Evolutionary conservation across 2,329 filamentous ascomycete species (phyloP).

Genomic region (Didymella exigua): DNA sequence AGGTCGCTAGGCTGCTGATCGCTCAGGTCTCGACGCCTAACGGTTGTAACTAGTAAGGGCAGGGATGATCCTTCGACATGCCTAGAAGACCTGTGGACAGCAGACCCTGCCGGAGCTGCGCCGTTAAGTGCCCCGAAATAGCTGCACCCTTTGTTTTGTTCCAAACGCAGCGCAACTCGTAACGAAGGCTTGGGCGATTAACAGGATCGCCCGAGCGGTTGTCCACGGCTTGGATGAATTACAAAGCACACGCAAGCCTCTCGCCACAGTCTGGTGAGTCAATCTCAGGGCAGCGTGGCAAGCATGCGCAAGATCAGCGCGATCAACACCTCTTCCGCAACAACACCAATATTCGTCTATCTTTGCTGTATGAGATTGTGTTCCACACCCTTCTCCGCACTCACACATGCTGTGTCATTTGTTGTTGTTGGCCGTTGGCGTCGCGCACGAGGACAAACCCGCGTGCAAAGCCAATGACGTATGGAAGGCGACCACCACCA

Average conservation of each 20-base stretch:
- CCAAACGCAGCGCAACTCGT: constrained; percentile 9
- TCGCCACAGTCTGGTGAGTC: constrained; percentile 27
- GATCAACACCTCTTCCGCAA: constrained; percentile 21
- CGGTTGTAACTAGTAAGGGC: constrained; percentile 25
- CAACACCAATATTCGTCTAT: constrained; percentile 10
- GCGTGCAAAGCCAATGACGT: constrained; percentile 34
- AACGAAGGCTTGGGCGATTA: constrained; percentile 6
- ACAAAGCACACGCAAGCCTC: constrained; percentile 32
- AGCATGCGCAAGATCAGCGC: constrained; percentile 18
- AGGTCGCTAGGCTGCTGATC: constrained; percentile 31
- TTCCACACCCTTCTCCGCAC: constrained; percentile 14
- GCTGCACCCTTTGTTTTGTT: constrained; percentile 8
- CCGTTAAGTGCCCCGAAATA: constrained; percentile 17
- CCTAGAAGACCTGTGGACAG: constrained; percentile 23
- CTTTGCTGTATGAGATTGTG: constrained; percentile 3
- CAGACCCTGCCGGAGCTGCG: constrained; percentile 18
- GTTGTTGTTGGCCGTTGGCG: constrained; percentile 6
- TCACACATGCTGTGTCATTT: background rate
- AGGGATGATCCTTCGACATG: constrained; percentile 23
- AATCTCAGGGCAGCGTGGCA: constrained; percentile 9
- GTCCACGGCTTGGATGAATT: constrained; percentile 8
- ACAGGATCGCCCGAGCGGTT: constrained; percentile 5
- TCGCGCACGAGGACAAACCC: constrained; percentile 20
- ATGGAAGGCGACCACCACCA: constrained; percentile 17
- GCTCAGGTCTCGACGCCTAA: constrained; percentile 33